phyloP scores from a whole-genome alignment of 140 eudicot species.

The Ambrosia hybrid region DNA sequence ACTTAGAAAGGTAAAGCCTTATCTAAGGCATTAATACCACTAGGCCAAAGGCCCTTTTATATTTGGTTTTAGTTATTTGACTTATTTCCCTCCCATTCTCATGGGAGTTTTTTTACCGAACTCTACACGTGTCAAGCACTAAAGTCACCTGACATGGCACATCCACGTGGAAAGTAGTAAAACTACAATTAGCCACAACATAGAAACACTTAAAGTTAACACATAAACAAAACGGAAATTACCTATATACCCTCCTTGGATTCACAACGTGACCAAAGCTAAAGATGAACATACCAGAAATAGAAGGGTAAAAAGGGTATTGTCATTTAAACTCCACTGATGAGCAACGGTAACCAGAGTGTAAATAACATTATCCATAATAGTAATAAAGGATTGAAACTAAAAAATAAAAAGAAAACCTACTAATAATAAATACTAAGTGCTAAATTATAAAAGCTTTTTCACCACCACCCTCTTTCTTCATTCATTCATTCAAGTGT shows the following conservation, averaged over 20 bases:
- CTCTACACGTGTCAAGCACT: constrained; percentile 17
- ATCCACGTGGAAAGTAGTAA: constrained; percentile 40
- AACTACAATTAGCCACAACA: constrained; percentile 37
- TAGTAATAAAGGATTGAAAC: background rate
- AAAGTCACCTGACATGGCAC: constrained; percentile 24
- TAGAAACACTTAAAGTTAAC: constrained; percentile 42
- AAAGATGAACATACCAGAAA: constrained; percentile 7
- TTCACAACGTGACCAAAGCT: constrained; percentile 6
- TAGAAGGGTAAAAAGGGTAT: constrained; percentile 36
- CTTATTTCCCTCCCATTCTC: background rate
- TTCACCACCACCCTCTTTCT: constrained; percentile 25
- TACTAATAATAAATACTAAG: constrained; percentile 32
- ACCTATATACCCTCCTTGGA: constrained; percentile 19
- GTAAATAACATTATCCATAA: constrained; percentile 47
- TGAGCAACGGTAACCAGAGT: constrained; percentile 44
- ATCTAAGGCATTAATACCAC: too few relatives aligned
- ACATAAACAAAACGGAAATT: constrained; percentile 14
- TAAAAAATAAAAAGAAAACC: constrained; percentile 1
- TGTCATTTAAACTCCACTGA: constrained; percentile 58
- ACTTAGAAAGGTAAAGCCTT: too few relatives aligned
- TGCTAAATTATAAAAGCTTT: constrained; percentile 33
- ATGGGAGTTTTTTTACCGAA: constrained; percentile 1
- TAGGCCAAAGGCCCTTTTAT: too few relatives aligned
- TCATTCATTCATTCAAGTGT: background rate
- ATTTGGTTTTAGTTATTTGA: background rate